These are phyloP conservation scores for Moelleriella libera DNA, from an alignment of 2,329 filamentous ascomycete species.

Conservation along the genomic window DNA sequence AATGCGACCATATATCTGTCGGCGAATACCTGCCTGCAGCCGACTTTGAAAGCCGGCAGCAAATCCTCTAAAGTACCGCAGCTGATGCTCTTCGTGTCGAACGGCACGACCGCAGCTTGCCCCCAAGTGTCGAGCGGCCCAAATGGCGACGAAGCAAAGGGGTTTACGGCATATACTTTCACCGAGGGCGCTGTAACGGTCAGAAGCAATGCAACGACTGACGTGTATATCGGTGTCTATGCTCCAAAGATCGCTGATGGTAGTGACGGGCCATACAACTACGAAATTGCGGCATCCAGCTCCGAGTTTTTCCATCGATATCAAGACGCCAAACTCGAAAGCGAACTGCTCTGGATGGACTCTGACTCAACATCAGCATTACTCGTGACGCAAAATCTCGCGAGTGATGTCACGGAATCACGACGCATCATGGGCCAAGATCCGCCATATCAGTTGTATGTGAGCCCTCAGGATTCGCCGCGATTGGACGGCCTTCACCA, in stretches of 20 bases:
- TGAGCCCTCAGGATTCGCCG: conserved; percentile 43
- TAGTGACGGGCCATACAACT: conserved; percentile 58
- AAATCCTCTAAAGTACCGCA: conserved; percentile 41
- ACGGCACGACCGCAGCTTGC: conserved; percentile 16
- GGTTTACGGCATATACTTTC: conserved; percentile 25
- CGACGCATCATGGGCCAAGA: conserved; percentile 35
- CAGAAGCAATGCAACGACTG: conserved; percentile 43
- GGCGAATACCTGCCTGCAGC: conserved; percentile 75
- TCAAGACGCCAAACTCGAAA: conserved; percentile 18
- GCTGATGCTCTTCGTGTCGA: conserved; percentile 66
- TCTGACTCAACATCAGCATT: conserved; percentile 69
- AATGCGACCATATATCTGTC: conserved; percentile 56
- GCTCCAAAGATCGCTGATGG: conserved; percentile 50
- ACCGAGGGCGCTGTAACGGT: conserved; percentile 56
- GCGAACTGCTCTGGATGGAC: conserved; percentile 66
- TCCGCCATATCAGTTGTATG: conserved; percentile 66
- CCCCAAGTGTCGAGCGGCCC: conserved; percentile 10
- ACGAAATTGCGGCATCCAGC: conserved; percentile 71
- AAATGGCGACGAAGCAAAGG: conserved; percentile 14
- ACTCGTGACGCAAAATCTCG: conserved; percentile 64
- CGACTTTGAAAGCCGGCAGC: conserved; percentile 18
- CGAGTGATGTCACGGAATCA: conserved; percentile 37
- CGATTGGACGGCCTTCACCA: conserved; percentile 55
- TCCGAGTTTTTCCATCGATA: conserved; percentile 63
- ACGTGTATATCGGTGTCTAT: conserved; percentile 64